Evolutionary conservation across 2,329 filamentous ascomycete species (phyloP).

Genomic region (Atkinsonella hypoxylon): DNA sequence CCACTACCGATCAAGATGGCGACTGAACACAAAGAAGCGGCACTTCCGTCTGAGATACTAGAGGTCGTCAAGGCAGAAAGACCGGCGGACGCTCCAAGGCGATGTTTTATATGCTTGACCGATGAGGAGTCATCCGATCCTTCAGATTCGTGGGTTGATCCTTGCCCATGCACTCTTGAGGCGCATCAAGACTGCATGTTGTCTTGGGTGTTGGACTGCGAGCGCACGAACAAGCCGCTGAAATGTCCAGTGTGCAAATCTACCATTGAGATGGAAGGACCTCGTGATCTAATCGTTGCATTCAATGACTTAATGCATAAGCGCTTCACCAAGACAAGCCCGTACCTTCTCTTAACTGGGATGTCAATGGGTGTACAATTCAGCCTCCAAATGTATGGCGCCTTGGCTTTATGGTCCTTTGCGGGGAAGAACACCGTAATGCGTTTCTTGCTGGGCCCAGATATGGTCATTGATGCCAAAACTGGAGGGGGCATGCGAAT

Average conservation of each 20-base stretch:
- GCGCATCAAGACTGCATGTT: slow-evolving; percentile 85
- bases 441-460: slow-evolving; percentile 27
- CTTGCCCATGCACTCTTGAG: slow-evolving; percentile 80
- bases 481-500: slow-evolving; percentile 12
- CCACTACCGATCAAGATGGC: slow-evolving; percentile 1
- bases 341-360: slow-evolving; percentile 55
- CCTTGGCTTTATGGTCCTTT: slow-evolving; percentile 37
- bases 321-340: slow-evolving; percentile 38
- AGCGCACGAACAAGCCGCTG: slow-evolving; percentile 54
- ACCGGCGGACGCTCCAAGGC: slow-evolving; percentile 21
- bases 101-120: slow-evolving; percentile 53
- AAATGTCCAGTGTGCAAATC: slow-evolving; percentile 84
- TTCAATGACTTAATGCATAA: slow-evolving; percentile 47
- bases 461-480: slow-evolving; percentile 17
- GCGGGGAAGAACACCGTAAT: slow-evolving; percentile 34
- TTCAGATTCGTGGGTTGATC: slow-evolving; percentile 61
- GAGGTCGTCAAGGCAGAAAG: slow-evolving; percentile 9
- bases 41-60: slow-evolving; percentile 9
- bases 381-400: slow-evolving; percentile 42
- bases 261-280: slow-evolving; percentile 63
- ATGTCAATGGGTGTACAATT: slow-evolving; percentile 36
- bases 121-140: slow-evolving; percentile 38
- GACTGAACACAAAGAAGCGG: slow-evolving; percentile 1
- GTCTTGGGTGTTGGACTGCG: slow-evolving; percentile 86
- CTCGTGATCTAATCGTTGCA: slow-evolving; percentile 60